Base-by-base conservation (phyloP, 805 yeast genomes). In the Starmerella potacharoeniae region DNA sequence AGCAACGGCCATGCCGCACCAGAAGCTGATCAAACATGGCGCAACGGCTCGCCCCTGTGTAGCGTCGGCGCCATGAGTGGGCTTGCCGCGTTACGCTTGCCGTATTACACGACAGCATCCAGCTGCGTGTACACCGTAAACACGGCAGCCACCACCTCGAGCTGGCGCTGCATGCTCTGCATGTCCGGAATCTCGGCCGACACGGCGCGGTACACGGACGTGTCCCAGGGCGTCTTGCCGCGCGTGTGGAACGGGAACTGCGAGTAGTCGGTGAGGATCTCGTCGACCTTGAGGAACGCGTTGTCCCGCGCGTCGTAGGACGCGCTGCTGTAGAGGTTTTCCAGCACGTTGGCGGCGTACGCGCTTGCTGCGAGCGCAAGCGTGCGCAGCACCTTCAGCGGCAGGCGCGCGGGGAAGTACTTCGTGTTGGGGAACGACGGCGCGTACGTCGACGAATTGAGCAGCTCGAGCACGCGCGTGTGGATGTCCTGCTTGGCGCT, bases 301-400 rank as follows among this genome's bases (percentile, higher is more conserved):
- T 83, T 82, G 69, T 93, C 98, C 64, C 97, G 80, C 61, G 82
- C 85, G 62, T 88, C 96, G 68, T 87, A 89, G 62, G 82, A 83
- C 59, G 90, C 75, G 33, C 83, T 75, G 13, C 65, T 55, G 56
- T 90, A 75, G 4, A 88, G 91, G 66, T 91, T 93, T 64, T 93
- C 98, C 62, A 93, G 77, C 11, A 93, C 98, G 68, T 89, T 93
- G 44, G 97, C 98, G 33, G 97, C 97, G 67, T 87, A 88, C 17
- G 96, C 81, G 16, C 95, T 95, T 64, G 90, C 83, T 17, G 88
- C 87, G 61, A 93, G 77, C 29, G 93, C 77, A 44, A 93, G 75
- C 4, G 95, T 77, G 65, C 98, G 80, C 55, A 93, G 75, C 65
- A 79, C 75, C 61, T 82, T 79, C 73, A 79, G 85, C 41, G 84